Base-by-base conservation (phyloP, 2,329 filamentous ascomycete genomes). In the Fusarium sp. region DNA sequence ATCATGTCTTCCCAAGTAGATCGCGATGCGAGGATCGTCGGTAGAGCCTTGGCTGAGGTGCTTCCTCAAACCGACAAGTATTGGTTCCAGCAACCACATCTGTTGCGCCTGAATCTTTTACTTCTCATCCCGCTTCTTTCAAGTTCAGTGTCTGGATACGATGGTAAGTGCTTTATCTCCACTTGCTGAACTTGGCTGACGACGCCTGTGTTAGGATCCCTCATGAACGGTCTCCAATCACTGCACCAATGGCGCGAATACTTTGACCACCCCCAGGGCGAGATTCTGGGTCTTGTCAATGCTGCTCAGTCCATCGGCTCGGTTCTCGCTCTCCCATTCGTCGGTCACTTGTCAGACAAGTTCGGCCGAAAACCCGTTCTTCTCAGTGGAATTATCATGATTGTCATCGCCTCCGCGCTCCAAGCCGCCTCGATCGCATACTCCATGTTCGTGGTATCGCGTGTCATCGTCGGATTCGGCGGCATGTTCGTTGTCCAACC, bases 31-130 rank as follows among this genome's bases (percentile, higher is more conserved):
- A 63, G 76, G 46, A 75, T 77, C 43, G 75, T 77, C 22, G 77
- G 77, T 42, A 66, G 55, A 22, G 70, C 72, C 40, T 59, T 78
- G 44, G 74, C 74, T 4, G 65, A 72, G 65, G 76, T 77, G 17
- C 73, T 85, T 21, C 83, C 83, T 10, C 69, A 78, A 36, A 77
- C 79, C 26, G 73, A 77, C 38, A 79, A 77, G 38, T 77, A 76
- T 45, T 85, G 83, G 84, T 84, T 80, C 49, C 77, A 80, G 34
- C 73, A 78, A 28, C 75, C 80, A 3, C 82, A 85, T 69, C 76
- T 85, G 0, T 70, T 84, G 13, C 69, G 76, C 19, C 74, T 85
- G 17, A 85, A 85, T 56, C 66, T 84, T 5, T 70, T 84, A 26
- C 76, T 85, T 0, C 63, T 84, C 7, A 73, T 84, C 3, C 82